phyloP scores from a whole-genome alignment of 106 monocot genomes.

The Gastrodia elata region DNA sequence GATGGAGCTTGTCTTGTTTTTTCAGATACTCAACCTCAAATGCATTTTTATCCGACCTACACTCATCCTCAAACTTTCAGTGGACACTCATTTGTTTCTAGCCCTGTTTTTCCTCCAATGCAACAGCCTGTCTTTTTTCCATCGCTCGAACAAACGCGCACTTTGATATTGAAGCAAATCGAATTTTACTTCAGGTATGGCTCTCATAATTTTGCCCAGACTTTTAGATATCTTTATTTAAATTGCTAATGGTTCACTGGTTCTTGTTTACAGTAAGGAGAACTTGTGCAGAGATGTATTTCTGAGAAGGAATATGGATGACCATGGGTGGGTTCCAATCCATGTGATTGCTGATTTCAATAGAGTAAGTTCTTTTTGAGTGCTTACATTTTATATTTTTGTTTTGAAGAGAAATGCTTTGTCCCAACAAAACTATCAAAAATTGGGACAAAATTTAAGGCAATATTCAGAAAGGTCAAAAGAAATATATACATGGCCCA shows the following conservation, averaged over 20 bases:
- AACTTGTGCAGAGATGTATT: slow-evolving; percentile 74
- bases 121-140: neutral
- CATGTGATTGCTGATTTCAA: slow-evolving; percentile 69
- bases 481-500: neutral
- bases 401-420: no score
- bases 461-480: neutral
- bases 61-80: neutral
- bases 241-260: slow-evolving; percentile 4
- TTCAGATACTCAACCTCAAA: slow-evolving; percentile 1
- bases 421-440: no score
- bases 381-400: neutral
- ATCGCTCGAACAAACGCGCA: neutral
- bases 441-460: neutral
- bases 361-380: slow-evolving; percentile 37
- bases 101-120: neutral
- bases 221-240: neutral
- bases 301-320: slow-evolving; percentile 72
- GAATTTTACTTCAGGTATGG: slow-evolving; percentile 93
- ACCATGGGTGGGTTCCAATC: slow-evolving; percentile 82
- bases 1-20: neutral
- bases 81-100: neutral
- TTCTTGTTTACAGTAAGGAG: slow-evolving; percentile 38
- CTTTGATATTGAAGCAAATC: slow-evolving; percentile 55
- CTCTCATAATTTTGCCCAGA: neutral
- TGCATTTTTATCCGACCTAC: neutral